phyloP scores from a whole-genome alignment of 352 stramenopile genomes.

The Peronospora destructor region DNA sequence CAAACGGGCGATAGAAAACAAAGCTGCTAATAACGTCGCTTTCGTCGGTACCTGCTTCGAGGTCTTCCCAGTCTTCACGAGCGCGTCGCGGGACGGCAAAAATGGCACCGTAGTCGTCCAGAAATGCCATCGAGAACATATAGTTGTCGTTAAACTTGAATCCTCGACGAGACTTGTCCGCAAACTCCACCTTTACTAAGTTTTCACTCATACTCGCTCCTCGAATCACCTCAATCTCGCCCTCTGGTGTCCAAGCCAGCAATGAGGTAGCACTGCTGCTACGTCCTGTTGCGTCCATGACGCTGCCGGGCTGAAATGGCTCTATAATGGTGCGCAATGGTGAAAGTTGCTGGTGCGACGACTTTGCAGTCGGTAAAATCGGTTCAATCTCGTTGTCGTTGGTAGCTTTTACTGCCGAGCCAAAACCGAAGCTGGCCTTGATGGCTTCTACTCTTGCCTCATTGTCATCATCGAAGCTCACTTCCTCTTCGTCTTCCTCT shows the following conservation, averaged over 20 bases:
- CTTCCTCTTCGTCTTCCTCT: constrained; percentile 29
- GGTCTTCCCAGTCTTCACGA: constrained; percentile 60
- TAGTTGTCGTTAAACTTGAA: constrained; percentile 87
- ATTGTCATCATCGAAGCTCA: constrained; percentile 48
- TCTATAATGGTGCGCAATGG: constrained; percentile 35
- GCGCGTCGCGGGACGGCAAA: constrained; percentile 60
- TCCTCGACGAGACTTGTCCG: constrained; percentile 69
- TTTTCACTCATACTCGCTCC: constrained; percentile 60
- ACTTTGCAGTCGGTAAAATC: constrained; percentile 1
- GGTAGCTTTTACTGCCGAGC: constrained; percentile 22
- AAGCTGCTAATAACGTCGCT: constrained; percentile 61
- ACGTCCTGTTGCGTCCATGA: constrained; percentile 30
- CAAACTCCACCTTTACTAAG: constrained; percentile 76
- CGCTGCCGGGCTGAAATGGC: constrained; percentile 61
- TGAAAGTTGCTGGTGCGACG: constrained; percentile 8
- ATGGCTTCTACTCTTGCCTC: constrained; percentile 73
- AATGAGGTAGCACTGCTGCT: constrained; percentile 37
- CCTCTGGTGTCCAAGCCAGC: constrained; percentile 63
- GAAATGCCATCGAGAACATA: constrained; percentile 65
- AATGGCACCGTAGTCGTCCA: constrained; percentile 68
- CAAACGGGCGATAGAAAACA: constrained; percentile 78
- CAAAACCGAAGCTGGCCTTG: constrained; percentile 80
- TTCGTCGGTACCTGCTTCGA: constrained; percentile 23
- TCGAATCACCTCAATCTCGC: constrained; percentile 75
- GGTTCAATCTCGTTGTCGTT: constrained; percentile 21